These are phyloP conservation scores for Morella rubra DNA, from an alignment of 306 rosid genomes.

Conservation along the genomic window DNA sequence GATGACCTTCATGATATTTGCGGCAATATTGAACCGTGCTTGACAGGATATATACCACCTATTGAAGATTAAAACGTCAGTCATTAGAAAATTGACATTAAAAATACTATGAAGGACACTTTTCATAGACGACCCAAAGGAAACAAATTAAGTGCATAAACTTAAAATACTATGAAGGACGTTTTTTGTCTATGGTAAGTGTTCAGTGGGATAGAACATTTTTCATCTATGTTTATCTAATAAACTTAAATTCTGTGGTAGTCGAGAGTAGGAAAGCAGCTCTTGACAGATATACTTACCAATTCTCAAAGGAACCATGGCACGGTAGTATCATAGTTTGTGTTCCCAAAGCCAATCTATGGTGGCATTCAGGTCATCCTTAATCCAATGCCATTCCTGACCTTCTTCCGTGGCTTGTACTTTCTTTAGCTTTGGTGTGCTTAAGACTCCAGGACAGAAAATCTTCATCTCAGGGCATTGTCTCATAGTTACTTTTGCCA, in stretches of 20 bases:
- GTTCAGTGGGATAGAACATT: no score
- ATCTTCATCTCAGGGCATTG: not conserved
- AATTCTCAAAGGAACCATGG: not conserved
- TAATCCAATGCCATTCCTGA: not conserved
- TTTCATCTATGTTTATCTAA: no score
- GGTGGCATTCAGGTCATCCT: not conserved
- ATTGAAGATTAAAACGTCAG: not conserved
- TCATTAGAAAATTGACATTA: not conserved
- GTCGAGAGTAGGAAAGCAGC: not conserved
- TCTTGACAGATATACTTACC: not conserved
- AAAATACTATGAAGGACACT: not conserved
- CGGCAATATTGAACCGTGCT: not conserved
- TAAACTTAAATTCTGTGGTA: not conserved
- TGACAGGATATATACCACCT: not conserved
- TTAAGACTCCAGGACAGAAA: slow-evolving; percentile 1
- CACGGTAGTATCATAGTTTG: not conserved
- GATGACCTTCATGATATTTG: not conserved
- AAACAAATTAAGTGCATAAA: not conserved
- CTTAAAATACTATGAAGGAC: no score
- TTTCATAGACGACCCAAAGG: not conserved
- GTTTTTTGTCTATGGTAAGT: no score
- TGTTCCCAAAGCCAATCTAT: not conserved
- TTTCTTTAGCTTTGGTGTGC: not conserved
- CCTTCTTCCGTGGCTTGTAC: not conserved
- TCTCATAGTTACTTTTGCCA: not conserved